These are phyloP conservation scores for Pseudogymnoascus sp. DNA, from an alignment of 2,329 filamentous ascomycete species.

Conservation along the genomic window DNA sequence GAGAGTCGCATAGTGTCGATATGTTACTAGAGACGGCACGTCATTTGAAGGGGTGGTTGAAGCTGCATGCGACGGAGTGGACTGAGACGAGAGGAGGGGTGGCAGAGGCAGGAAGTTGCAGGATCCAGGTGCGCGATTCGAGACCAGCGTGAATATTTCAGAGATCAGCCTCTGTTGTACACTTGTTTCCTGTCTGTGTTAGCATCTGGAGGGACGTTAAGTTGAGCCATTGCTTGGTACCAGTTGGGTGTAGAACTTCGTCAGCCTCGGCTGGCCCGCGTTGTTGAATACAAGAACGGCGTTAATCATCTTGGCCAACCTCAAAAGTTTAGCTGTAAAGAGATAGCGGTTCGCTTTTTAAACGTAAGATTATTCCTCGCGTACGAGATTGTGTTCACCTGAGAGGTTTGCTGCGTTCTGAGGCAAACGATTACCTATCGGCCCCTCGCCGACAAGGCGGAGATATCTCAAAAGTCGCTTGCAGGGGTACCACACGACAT, in stretches of 20 bases:
- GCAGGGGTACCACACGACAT: slow-evolving; percentile 3
- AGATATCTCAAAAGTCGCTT: slow-evolving; percentile 8
- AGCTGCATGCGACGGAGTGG: slow-evolving; percentile 58
- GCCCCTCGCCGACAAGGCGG: slow-evolving; percentile 1
- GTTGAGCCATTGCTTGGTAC: slow-evolving; percentile 40
- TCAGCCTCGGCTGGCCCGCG: slow-evolving; percentile 89
- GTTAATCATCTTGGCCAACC: slow-evolving; percentile 71
- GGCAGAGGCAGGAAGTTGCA: slow-evolving; percentile 93
- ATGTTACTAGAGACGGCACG: slow-evolving; percentile 89
- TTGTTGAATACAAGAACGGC: slow-evolving; percentile 98
- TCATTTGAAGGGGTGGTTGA: slow-evolving; percentile 66
- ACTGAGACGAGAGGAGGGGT: slow-evolving; percentile 54
- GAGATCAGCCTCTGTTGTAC: slow-evolving; percentile 95
- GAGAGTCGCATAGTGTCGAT: slow-evolving; percentile 95
- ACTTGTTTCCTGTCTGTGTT: slow-evolving; percentile 68
- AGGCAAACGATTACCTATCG: background rate
- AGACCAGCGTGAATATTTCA: slow-evolving; percentile 94
- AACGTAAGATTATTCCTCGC: background rate
- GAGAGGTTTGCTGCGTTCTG: background rate
- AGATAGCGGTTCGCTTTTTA: background rate
- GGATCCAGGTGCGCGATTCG: slow-evolving; percentile 80
- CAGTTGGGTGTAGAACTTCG: slow-evolving; percentile 97
- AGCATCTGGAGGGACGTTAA: slow-evolving; percentile 10
- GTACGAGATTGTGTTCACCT: background rate
- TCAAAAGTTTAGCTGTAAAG: background rate